Base-by-base conservation (phyloP, 225 moss, liverwort and hornwort genomes). In the Lunularia cruciata region DNA sequence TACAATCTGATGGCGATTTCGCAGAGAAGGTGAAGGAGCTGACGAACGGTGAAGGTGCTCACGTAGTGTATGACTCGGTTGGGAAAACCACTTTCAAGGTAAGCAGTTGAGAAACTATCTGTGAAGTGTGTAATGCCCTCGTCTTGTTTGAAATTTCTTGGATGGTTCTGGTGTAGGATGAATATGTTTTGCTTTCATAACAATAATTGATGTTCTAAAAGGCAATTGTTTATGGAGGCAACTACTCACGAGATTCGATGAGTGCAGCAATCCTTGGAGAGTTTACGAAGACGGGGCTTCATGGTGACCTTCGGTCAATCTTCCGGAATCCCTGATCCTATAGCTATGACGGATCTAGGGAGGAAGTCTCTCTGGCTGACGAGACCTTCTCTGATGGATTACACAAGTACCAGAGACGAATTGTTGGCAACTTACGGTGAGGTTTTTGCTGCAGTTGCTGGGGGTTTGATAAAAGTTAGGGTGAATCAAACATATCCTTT, bases 11-110 rank as follows among this genome's bases (percentile, higher is more conserved):
- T 26, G 88, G 84, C 53, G 84, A 88, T 49, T 77, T 86, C 69
- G 87, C 80, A 32, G 54, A 84, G 57, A 79, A 77, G 70, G 90
- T 90, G 72, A 88, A 79, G 56, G 92, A 90, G 72, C 88, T 95
- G 8, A 95, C 88, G 0, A 76, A 83, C 10, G 88, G 79, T 59
- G 82, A 62, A 20, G 95, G 92, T 39, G 87, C 89, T 30, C 45
- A 84, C 19, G 88, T 90, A 22, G 95, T 90, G 0, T 95, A 92
- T 59, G 95, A 95, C 72, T 85, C 92, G 0, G 87, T 92, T 30
- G 95, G 95, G 71, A 92, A 80, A 68, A 90, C 90, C 37, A 90
- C 92, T 6, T 79, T 88, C 22, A 79, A 87, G 88, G 94, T 93
- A 60, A 28, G 60, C 6, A 14, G 2, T 0, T 0, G 22, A 38